A percentile compares a stretch with the other conserved stretches of the same genome.
phyloP scores from a whole-genome alignment of 2,329 filamentous ascomycete species.

The Monosporascus sp. region DNA sequence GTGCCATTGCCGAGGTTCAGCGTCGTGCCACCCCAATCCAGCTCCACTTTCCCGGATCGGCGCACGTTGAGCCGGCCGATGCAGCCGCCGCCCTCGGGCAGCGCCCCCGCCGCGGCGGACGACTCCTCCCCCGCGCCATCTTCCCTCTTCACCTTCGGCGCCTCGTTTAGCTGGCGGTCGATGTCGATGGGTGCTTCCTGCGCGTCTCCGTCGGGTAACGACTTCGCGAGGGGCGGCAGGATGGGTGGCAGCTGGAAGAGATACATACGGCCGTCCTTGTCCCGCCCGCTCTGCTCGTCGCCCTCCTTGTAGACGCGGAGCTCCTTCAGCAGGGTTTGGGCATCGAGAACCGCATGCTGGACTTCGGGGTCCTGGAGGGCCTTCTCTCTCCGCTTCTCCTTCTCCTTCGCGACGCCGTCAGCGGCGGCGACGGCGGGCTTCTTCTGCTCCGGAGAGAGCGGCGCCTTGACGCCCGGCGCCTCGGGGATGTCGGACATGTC shows the following conservation, averaged over 20 bases:
- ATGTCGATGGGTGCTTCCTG: constrained; percentile 20
- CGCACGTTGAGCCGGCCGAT: constrained; percentile 57
- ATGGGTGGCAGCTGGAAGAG: constrained; percentile 62
- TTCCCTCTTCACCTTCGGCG: constrained; percentile 22
- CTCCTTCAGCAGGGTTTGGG: constrained; percentile 27
- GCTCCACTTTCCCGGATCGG: constrained; percentile 56
- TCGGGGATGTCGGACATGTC: constrained; percentile 39
- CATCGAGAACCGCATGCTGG: constrained; percentile 18
- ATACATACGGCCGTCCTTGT: constrained; percentile 52
- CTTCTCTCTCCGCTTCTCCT: constrained; percentile 23
- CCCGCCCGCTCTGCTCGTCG: constrained; percentile 15
- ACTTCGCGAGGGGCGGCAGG: constrained; percentile 48
- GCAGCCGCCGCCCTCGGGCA: constrained; percentile 49
- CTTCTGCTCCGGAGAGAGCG: constrained; percentile 27
- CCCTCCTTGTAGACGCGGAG: constrained; percentile 24
- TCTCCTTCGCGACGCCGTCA: constrained; percentile 21
- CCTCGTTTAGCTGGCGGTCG: constrained; percentile 5
- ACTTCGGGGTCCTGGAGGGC: constrained; percentile 25
- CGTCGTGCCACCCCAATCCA: constrained; percentile 57
- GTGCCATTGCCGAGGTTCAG: constrained; percentile 51
- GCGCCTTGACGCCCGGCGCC: constrained; percentile 18
- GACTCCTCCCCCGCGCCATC: constrained; percentile 25
- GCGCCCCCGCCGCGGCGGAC: constrained; percentile 26
- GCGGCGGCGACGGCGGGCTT: constrained; percentile 17
- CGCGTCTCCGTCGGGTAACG: constrained; percentile 13